Conservation (phyloP, 2,329 filamentous ascomycete genomes). For the Claviceps sp. region DNA sequence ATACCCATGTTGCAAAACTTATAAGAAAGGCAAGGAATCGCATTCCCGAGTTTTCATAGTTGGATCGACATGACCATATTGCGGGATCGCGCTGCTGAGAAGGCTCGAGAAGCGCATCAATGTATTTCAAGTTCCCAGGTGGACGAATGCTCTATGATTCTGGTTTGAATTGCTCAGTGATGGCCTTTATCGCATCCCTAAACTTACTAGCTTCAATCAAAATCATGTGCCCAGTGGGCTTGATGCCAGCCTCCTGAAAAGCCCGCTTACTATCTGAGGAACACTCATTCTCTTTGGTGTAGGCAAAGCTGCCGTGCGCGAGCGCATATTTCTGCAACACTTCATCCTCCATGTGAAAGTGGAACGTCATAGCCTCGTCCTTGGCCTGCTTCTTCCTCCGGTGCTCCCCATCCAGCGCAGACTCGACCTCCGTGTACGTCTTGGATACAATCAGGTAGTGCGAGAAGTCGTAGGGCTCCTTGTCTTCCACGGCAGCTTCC, state of each 20-base stretch:
- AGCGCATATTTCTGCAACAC: slow-evolving; percentile 64
- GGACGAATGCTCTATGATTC: slow-evolving; percentile 10
- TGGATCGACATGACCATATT: too few relatives aligned
- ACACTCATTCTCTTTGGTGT: slow-evolving; percentile 68
- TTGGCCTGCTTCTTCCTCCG: slow-evolving; percentile 52
- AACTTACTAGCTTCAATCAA: slow-evolving; percentile 74
- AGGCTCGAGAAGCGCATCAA: neutral
- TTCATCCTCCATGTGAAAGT: slow-evolving; percentile 96
- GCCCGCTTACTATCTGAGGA: slow-evolving; percentile 83
- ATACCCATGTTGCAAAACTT: too few relatives aligned
- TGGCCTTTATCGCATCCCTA: slow-evolving; percentile 58
- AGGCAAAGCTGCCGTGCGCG: slow-evolving; percentile 58
- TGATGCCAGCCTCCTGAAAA: slow-evolving; percentile 86
- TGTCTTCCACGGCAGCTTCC: slow-evolving; percentile 72
- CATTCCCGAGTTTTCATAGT: too few relatives aligned
- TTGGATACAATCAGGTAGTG: slow-evolving; percentile 89
- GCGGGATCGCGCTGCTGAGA: too few relatives aligned
- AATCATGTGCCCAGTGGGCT: slow-evolving; percentile 71
- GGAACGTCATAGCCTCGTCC: slow-evolving; percentile 53
- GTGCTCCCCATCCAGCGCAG: slow-evolving; percentile 55
- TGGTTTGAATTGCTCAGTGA: slow-evolving; percentile 58
- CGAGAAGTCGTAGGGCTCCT: slow-evolving; percentile 83
- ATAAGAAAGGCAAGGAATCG: too few relatives aligned
- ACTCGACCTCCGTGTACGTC: slow-evolving; percentile 81
- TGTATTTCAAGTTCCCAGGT: neutral